Base-by-base conservation (phyloP, 2,329 filamentous ascomycete species). In the Fusarium pilosicola region DNA sequence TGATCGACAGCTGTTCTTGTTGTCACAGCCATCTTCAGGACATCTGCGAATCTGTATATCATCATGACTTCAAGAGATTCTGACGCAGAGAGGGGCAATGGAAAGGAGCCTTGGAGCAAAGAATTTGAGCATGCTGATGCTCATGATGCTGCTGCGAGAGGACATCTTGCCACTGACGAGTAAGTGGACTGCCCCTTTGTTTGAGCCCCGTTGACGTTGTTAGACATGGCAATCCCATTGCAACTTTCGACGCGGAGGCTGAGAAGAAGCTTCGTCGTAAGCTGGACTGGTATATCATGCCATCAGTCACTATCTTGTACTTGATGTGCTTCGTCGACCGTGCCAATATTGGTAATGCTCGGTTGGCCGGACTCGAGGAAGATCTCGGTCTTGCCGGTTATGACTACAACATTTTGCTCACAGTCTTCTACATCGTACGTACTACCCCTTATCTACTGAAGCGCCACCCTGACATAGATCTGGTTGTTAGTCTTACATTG, bases 261-360 rank as follows among this genome's bases (percentile, higher is more conserved):
- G 66, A 69, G 3, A 69, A 69, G 28, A 39, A 38, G 13, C 28
- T 69, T 4, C 66, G 65, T 18, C 65, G 57, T 10, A 69, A 69
- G 42, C 39, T 69, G 1, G 66, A 69, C 7, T 69, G 66, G 66
- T 49, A 68, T 4, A 45, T 69, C 4, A 41, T 69, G 49, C 66
- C 66, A 11, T 71, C 71, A 28, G 71, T 73, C 15, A 71, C 66
- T 3, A 65, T 73, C 1, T 5, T 73, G 11, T 74, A 75, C n/a
- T 45, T 74, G 15, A 74, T 93, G 75, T 93, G 91, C 81, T 93
- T 93, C 79, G 92, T 93, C 64, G 91, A 93, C 76, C 86, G 92
- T 22, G 90, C 91, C n/a, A 93, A 93, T 74, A 91, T 94, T 38
- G 92, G 91, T 88, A 68, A 91, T 77, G 89, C 89, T 5, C 85